Evolutionary conservation across 441 rosid species (phyloP), one percentile per base, ranked within the genome.

Genomic region (Hypseocharis bilobata): DNA sequence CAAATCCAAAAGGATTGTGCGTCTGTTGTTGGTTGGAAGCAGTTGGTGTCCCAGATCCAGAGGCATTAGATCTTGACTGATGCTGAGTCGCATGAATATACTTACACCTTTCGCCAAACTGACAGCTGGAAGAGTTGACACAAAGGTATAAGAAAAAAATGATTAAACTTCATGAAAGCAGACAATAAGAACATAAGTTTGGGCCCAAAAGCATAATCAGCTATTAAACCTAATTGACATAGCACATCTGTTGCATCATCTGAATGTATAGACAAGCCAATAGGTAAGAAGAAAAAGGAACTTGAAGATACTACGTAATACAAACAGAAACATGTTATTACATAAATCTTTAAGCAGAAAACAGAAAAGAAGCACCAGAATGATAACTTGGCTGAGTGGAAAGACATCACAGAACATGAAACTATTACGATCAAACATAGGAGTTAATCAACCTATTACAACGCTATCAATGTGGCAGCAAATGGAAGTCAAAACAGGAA

Each of bases 1-100:
- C 98, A 71, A 92, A 92, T 63, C 98, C 98, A 68, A 85, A 92
- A 52, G 95, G 89, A 61, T 85, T 91, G 0, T 81, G 75, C 32
- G 71, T 81, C 47, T 72, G 82, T 29, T 74, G 74, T 55, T 68
- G 78, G 44, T 69, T 82, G 59, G 75, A 68, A 58, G 66, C 73
- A 1, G 67, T 23, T 44, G 76, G 86, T 1, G 82, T 7, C 30
- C 86, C 92, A 62, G 84, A 86, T 14, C 87, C 93, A 70, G 81
- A 83, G 27, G 80, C 73, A 60, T 79, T 78, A 52, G 83, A 52
- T 54, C 67, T 73, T 4, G 74, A 83, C 65, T 74, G 84, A 61
- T 80, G 84, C 74, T 69, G 94, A 29, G 65, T 74, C 14, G 69
- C 82, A 68, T 91, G 99, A 72, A 93, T 78, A 74, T 69, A 88